Evolutionary conservation across 495 filamentous ascomycete species (phyloP), one percentile per base, ranked within the genome.

Genomic region (Hypoxylon crocopeplum): DNA sequence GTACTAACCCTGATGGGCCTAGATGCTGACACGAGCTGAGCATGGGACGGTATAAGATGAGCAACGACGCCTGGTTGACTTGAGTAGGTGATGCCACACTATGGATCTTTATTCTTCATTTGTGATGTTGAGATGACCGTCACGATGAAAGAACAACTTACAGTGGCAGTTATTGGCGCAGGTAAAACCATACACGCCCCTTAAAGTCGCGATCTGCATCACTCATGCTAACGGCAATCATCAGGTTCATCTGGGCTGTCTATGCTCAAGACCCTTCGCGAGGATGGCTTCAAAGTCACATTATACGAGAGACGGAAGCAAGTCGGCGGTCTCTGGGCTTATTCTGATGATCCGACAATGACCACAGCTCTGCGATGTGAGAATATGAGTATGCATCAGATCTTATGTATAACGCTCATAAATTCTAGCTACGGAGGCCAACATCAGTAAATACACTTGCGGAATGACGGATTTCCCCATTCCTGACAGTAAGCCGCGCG

Each of bases 251-350:
- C 61, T 12, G 75, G 75, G 27, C 62, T 74, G 17, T 62, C 65
- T 19, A 69, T 72, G 59, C 64, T 74, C 47, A 73, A 75, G 63
- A 67, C 64, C 13, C 64, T 75, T 13, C 65, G 65, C 24, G 70
- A 73, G 39, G 72, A 74, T 58, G 73, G 75, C 30, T 77, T 74
- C 54, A 51, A 62, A 11, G 70, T 68, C 12, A 74, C 68, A 1
- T 46, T 59, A 12, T 77, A 67, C 53, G 74, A 77, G 42, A 62
- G 69, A 25, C 66, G 71, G 16, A 34, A 52, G 20, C 58, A 59
- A 20, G 67, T 77, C 29, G 74, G 74, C 10, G 72, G 74, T 15
- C 53, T 75, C 2, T 77, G 74, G 74, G 68, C 67, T 8, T 77
- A 69, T 57, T 58, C 67, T 29, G 68, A 75, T 3, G 68, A 74